Percentiles rank a stretch among this genome's conserved stretches.
Evolutionary conservation across 768 basidiomycete species (phyloP).

Genomic region (Guyanaporus albipodus): DNA sequence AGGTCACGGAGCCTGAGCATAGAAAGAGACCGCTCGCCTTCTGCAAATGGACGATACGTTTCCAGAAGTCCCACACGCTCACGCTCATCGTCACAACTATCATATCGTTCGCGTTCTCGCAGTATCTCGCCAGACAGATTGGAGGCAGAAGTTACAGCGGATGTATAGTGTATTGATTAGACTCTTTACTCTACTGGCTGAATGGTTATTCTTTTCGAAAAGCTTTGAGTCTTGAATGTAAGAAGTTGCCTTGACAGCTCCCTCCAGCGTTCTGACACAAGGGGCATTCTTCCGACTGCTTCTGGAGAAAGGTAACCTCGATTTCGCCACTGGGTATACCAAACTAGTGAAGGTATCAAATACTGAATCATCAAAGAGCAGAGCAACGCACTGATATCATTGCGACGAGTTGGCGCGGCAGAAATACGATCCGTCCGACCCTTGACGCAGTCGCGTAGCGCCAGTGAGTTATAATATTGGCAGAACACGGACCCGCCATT

Average conservation of each 20-base stretch:
- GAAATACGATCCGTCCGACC: slow-evolving; percentile 63
- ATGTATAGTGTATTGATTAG: slow-evolving; percentile 12
- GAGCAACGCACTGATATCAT: slow-evolving; percentile 68
- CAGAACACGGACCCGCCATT: slow-evolving; percentile 82
- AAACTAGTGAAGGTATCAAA: slow-evolving; percentile 43
- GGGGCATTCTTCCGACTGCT: slow-evolving; percentile 55
- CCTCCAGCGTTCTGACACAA: slow-evolving; percentile 70
- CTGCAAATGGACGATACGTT: slow-evolving; percentile 52
- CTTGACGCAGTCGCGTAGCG: slow-evolving; percentile 74
- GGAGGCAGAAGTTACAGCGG: slow-evolving; percentile 32
- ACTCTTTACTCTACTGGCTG: slow-evolving; percentile 20
- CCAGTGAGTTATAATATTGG: slow-evolving; percentile 86
- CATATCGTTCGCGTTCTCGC: slow-evolving; percentile 51
- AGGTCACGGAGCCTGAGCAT: slow-evolving; percentile 25
- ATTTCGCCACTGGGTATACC: slow-evolving; percentile 72
- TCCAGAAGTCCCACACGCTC: slow-evolving; percentile 58
- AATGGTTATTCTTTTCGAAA: slow-evolving; percentile 24
- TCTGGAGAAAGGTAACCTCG: slow-evolving; percentile 69
- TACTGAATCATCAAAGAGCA: slow-evolving; percentile 1
- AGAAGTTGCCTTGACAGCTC: slow-evolving; percentile 58
- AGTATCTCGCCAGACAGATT: slow-evolving; percentile 59
- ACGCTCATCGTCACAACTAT: slow-evolving; percentile 39
- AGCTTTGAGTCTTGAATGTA: slow-evolving; percentile 40
- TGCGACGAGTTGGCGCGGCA: slow-evolving; percentile 81
- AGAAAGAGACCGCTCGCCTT: slow-evolving; percentile 33